These are phyloP conservation scores for Trypanosoma conorhini DNA, from an alignment of 208 protist genomes.

Conservation along the genomic window DNA sequence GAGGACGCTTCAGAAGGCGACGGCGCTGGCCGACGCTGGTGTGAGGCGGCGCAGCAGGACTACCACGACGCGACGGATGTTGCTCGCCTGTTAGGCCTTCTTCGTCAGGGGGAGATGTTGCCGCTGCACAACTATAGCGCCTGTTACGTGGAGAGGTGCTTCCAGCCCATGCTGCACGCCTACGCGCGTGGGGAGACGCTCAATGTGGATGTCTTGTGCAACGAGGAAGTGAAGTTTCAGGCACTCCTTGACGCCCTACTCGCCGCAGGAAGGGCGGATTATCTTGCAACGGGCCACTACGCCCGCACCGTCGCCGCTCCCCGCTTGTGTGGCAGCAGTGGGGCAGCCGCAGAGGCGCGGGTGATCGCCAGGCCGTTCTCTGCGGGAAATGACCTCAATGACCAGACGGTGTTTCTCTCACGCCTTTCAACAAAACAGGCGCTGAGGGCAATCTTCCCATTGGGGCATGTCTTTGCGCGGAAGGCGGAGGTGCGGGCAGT, in stretches of 20 bases:
- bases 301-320: constrained; percentile 43
- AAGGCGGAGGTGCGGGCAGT: constrained; percentile 70
- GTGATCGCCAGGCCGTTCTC: constrained; percentile 64
- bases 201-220: constrained; percentile 87
- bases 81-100: constrained; percentile 41
- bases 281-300: constrained; percentile 84
- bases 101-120: constrained; percentile 26
- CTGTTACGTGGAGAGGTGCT: constrained; percentile 64
- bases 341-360: background rate
- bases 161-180: constrained; percentile 70
- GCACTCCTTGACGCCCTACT: constrained; percentile 35
- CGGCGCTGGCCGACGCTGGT: constrained; percentile 39
- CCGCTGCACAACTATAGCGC: constrained; percentile 42
- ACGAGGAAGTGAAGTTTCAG: constrained; percentile 74
- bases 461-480: constrained; percentile 65
- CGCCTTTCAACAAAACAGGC: constrained; percentile 38
- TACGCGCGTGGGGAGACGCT: constrained; percentile 64
- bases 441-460: constrained; percentile 54
- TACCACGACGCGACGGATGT: constrained; percentile 70
- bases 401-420: constrained; percentile 74
- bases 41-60: constrained; percentile 43
- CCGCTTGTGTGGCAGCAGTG: background rate
- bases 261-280: constrained; percentile 9
- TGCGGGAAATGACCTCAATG: constrained; percentile 61
- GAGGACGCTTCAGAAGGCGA: constrained; percentile 48